Evolutionary conservation across 2,329 filamentous ascomycete genomes (phyloP), one percentile per base, ranked within the genome.

Genomic region (Verticillium zaregamsianum): DNA sequence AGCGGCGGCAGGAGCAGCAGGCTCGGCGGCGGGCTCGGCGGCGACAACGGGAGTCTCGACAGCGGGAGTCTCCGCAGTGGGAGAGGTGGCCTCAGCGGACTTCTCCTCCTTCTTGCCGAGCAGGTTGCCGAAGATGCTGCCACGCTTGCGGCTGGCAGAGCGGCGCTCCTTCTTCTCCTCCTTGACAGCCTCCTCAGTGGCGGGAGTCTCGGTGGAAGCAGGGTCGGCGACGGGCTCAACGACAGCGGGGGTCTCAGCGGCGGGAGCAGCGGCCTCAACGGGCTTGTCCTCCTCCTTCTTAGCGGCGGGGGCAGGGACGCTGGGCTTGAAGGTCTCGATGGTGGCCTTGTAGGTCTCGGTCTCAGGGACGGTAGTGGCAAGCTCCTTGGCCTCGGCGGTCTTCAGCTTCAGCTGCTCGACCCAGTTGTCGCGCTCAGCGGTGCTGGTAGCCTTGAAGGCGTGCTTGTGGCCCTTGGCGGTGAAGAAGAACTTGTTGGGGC

Each of bases 341-440:
- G 91, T 88, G 70, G 86, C 83, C 88, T 97, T 97, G 89, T 97
- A 99, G 63, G 86, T 86, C 78, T 97, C 93, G 70, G 88, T 89
- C 77, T 89, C 87, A 66, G 86, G 85, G 69, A 97, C 85, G 61
- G 84, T 84, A 67, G 90, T 82, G 72, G 88, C 89, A 62, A 91
- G 81, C 70, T 90, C 89, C 85, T 95, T 96, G 71, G 92, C 93
- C 80, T 96, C 92, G 59, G 88, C 84, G 59, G 91, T 86, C 83
- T 93, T 92, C 71, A 85, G 80, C 86, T 95, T 93, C 69, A 97
- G 77, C 72, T 93, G 90, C 65, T 87, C 80, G 71, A 96, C 86
- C 95, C 95, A 98, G 84, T 90, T 92, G 77, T 97, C 92, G 74
- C 94, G 93, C 80, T 97, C 93, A 63, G 86, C 81, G 57, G 85